A percentile compares a stretch with the other conserved stretches of the same genome.
phyloP scores from a whole-genome alignment of 202 grass and related monocot genomes.

The Schoenoplectus tabernaemontani region DNA sequence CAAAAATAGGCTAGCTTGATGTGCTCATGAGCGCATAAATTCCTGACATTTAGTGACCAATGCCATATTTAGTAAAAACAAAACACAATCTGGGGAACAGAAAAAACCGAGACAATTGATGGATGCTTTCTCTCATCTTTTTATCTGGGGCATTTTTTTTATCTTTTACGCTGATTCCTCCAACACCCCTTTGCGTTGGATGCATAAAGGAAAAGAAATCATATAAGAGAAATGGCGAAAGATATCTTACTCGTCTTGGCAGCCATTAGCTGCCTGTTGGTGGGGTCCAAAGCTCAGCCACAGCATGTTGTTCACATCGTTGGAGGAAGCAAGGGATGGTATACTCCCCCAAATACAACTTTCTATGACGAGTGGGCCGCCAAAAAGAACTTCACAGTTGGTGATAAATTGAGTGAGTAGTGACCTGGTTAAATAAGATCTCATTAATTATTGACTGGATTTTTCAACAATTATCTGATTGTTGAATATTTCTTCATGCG shows the following conservation, averaged over 20 bases:
- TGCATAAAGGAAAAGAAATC: background rate
- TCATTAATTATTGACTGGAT: background rate
- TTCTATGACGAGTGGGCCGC: slow-evolving; percentile 73
- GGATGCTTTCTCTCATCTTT: background rate
- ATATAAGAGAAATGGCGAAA: background rate
- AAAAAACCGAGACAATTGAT: slow-evolving; percentile 2
- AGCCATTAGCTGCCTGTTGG: slow-evolving; percentile 35
- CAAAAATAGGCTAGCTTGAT: background rate
- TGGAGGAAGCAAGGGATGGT: slow-evolving; percentile 77
- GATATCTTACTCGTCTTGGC: slow-evolving; percentile 32
- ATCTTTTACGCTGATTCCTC: slow-evolving; percentile 3
- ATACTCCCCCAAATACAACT: slow-evolving; percentile 51
- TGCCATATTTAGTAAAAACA: slow-evolving; percentile 20
- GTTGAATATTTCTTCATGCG: background rate
- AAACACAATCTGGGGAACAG: background rate
- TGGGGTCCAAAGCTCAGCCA: slow-evolving; percentile 34
- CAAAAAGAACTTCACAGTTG: slow-evolving; percentile 38
- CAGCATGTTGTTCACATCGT: slow-evolving; percentile 88
- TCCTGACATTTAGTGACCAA: background rate
- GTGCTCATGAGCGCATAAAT: background rate
- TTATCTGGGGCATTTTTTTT: background rate
- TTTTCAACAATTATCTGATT: background rate
- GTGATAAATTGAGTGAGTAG: slow-evolving; percentile 64
- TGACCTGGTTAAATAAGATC: background rate
- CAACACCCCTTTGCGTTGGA: background rate